Base-by-base conservation (phyloP, 768 basidiomycete species). In the Lactarius psammicola region DNA sequence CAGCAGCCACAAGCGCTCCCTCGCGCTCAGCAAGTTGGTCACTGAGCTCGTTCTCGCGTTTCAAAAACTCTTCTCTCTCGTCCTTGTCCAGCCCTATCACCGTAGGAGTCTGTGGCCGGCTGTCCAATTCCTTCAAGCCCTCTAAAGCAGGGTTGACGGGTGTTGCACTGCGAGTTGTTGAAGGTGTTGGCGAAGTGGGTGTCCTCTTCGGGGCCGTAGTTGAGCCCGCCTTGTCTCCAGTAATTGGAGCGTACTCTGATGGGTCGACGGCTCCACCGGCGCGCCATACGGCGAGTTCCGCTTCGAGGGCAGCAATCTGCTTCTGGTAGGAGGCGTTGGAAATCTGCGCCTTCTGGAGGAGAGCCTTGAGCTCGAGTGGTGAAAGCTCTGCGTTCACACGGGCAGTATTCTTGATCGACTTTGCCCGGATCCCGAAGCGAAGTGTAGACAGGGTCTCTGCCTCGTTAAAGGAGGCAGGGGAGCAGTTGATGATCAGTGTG, bases 321-420 rank as follows among this genome's bases (percentile, higher is more conserved):
- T 91, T 87, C 78, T 93, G 85, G 72, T 91, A 90, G 20, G 87
- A 82, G 4, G 90, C 86, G 68, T 94, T 92, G 36, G 94, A 88
- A 36, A 90, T 80, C 69, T 95, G 89, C 0, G 96, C 91, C 78
- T 96, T 97, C 72, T 87, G 86, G 67, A 99, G 82, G 40, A 97
- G 81, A 13, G 86, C 87, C 76, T 98, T 99, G 79, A 99, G 90
- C 74, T 99, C 97, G 57, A 95, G 81, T 2, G 97, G 96, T 2
- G 96, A 93, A 59, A 99, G 84, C 76, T 99, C 97, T 60, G 95
- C 94, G 76, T 99, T 99, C 79, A 99, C 93, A 55, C 97, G 91
- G 67, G 97, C 97, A 67, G 92, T 93, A 78, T 99, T 99, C 92
- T 98, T 98, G 86, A 99, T 99, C n/a, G 93, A 92, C 78, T 99